These are phyloP conservation scores for Atractiella rhizophila DNA, from an alignment of 768 basidiomycete species.

Conservation along the genomic window DNA sequence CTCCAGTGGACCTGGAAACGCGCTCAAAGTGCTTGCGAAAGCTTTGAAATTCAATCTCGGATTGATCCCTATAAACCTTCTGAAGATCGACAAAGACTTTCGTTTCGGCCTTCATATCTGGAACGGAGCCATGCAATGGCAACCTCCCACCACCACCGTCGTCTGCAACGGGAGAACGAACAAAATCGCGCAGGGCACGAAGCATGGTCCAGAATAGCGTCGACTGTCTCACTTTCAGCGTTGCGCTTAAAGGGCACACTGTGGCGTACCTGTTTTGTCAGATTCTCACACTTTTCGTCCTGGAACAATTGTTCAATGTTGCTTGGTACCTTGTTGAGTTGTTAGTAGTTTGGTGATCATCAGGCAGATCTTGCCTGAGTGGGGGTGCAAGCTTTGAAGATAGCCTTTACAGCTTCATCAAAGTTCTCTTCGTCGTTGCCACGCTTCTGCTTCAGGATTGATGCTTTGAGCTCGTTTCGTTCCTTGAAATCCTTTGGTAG, in stretches of 20 bases:
- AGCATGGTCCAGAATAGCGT: conserved; percentile 58
- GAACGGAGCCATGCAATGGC: conserved; percentile 62
- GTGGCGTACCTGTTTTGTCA: conserved; percentile 23
- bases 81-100: conserved; percentile 58
- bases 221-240: conserved; percentile 23
- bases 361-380: conserved; percentile 19
- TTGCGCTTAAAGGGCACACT: not conserved
- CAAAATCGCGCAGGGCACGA: conserved; percentile 42
- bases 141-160: conserved; percentile 36
- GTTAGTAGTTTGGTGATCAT: not conserved
- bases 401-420: conserved; percentile 74
- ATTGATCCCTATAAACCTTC: conserved; percentile 51
- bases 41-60: conserved; percentile 22
- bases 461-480: conserved; percentile 49
- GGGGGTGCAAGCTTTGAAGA: conserved; percentile 49
- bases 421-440: conserved; percentile 89
- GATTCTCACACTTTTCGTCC: conserved; percentile 31
- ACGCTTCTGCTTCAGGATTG: conserved; percentile 35
- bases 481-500: conserved; percentile 35
- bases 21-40: conserved; percentile 15
- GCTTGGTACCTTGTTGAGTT: conserved; percentile 31
- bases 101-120: conserved; percentile 91
- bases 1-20: conserved; percentile 5
- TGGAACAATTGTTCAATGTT: conserved; percentile 41
- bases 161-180: conserved; percentile 21